phyloP scores from a whole-genome alignment of 2,329 filamentous ascomycete genomes.

The Botrytis aclada region DNA sequence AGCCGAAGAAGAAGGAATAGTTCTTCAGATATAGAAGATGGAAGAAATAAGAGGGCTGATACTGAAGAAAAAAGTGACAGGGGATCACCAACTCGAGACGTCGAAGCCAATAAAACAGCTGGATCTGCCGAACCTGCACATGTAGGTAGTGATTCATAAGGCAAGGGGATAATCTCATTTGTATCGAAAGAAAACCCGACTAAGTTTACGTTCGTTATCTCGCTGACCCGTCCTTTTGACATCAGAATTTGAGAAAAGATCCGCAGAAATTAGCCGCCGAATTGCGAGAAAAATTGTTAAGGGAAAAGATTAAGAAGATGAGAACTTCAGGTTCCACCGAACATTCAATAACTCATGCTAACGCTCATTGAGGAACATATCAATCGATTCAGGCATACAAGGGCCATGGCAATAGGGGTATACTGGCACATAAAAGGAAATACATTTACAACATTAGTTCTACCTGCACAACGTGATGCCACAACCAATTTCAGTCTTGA shows the following conservation, averaged over 20 bases:
- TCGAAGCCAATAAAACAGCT: constrained; percentile 27
- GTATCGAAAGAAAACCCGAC: constrained; percentile 18
- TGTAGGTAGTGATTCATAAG: constrained; percentile 44
- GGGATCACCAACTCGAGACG: constrained; percentile 28
- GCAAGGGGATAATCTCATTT: constrained; percentile 26
- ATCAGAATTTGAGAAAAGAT: constrained; percentile 37
- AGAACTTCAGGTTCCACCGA: constrained; percentile 46
- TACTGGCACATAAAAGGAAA: constrained; percentile 3
- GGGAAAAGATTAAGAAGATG: constrained; percentile 55
- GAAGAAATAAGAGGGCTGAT: constrained; percentile 56
- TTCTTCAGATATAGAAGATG: constrained; percentile 46
- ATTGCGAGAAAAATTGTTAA: constrained; percentile 50
- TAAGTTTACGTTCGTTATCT: constrained; percentile 23
- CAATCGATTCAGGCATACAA: constrained; percentile 4
- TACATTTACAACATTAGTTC: constrained; percentile 9
- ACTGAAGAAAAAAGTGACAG: constrained; percentile 47
- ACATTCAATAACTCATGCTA: constrained; percentile 45
- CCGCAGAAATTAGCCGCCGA: constrained; percentile 45
- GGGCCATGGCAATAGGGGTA: background rate
- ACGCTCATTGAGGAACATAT: constrained; percentile 42
- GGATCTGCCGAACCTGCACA: constrained; percentile 37
- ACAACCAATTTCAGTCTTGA: background rate
- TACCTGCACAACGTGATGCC: background rate
- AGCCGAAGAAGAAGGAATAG: constrained; percentile 48
- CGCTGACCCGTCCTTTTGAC: constrained; percentile 39